Percentiles rank a stretch among this genome's conserved stretches.
These are phyloP conservation scores for Paraphaeosphaeria sporulosa DNA, from an alignment of 2,329 filamentous ascomycete genomes.

Conservation along the genomic window DNA sequence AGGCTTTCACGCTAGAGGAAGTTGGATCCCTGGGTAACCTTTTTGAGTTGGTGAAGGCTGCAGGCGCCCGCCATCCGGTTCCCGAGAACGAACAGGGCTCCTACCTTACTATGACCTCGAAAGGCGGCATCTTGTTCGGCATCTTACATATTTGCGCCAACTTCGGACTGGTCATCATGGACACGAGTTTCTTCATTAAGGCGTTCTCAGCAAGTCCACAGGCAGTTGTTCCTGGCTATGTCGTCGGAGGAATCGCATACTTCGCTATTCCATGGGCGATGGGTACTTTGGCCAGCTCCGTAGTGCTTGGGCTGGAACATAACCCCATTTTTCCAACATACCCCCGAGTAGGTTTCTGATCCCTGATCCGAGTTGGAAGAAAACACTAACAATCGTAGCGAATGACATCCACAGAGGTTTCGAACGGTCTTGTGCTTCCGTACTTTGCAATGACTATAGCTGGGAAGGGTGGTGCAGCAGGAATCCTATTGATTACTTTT, in stretches of 20 bases:
- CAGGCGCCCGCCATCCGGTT: constrained; percentile 56
- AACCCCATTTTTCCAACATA: constrained; percentile 62
- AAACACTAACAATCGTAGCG: constrained; percentile 22
- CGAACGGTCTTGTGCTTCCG: constrained; percentile 48
- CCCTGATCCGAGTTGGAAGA: not conserved
- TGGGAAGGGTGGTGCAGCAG: constrained; percentile 50
- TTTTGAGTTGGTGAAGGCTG: constrained; percentile 59
- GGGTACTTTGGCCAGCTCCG: constrained; percentile 60
- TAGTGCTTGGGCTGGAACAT: constrained; percentile 58
- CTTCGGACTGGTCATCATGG: constrained; percentile 64
- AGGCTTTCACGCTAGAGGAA: constrained; percentile 57
- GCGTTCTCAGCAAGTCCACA: constrained; percentile 57
- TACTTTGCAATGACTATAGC: constrained; percentile 51
- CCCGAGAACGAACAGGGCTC: constrained; percentile 62
- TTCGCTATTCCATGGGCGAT: constrained; percentile 64
- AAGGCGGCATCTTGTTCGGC: constrained; percentile 60
- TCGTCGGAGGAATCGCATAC: constrained; percentile 61
- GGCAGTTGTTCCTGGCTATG: constrained; percentile 61
- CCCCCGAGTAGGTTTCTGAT: constrained; percentile 40
- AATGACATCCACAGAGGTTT: constrained; percentile 50
- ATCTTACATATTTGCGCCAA: constrained; percentile 60
- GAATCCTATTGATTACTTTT: constrained; percentile 50
- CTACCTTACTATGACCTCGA: constrained; percentile 65
- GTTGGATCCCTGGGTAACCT: constrained; percentile 58
- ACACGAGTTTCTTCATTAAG: constrained; percentile 63